These are phyloP conservation scores for Aspergillus funiculosus DNA, from an alignment of 495 filamentous ascomycete species.

Conservation along the genomic window DNA sequence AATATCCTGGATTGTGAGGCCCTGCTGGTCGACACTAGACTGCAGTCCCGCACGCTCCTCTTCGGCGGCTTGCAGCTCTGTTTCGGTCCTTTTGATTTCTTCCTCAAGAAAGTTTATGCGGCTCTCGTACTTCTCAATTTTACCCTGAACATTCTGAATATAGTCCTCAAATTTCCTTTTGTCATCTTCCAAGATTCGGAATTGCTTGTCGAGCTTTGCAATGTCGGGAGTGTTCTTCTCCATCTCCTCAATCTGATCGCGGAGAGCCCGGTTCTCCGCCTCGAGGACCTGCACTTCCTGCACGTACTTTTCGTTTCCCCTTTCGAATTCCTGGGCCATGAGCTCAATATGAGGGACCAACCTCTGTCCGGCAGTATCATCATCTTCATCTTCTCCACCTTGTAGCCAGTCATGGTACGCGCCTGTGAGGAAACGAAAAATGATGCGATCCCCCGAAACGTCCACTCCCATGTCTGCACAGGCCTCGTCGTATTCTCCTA, in stretches of 20 bases:
- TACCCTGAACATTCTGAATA: constrained; percentile 70
- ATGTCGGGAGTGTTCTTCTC: constrained; percentile 79
- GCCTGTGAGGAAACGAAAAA: constrained; percentile 80
- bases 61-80: constrained; percentile 72
- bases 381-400: constrained; percentile 69
- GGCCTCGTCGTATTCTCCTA: constrained; percentile 78
- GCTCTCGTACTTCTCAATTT: constrained; percentile 74
- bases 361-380: constrained; percentile 68
- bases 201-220: constrained; percentile 72
- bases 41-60: constrained; percentile 75
- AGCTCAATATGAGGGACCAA: constrained; percentile 76
- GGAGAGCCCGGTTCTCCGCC: constrained; percentile 68
- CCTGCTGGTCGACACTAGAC: constrained; percentile 79
- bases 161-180: constrained; percentile 89
- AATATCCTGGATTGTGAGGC: constrained; percentile 93
- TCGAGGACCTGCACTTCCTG: constrained; percentile 80
- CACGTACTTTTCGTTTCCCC: constrained; percentile 68
- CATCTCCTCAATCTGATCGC: constrained; percentile 80
- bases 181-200: constrained; percentile 83
- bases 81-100: constrained; percentile 69
- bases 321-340: constrained; percentile 88
- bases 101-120: constrained; percentile 70
- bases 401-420: constrained; percentile 92
- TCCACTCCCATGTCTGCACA: constrained; percentile 83
- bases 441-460: constrained; percentile 80